Evolutionary conservation across 129 eudicot genomes (phyloP).

Genomic region (Chrysanthemum lavandulifolium): DNA sequence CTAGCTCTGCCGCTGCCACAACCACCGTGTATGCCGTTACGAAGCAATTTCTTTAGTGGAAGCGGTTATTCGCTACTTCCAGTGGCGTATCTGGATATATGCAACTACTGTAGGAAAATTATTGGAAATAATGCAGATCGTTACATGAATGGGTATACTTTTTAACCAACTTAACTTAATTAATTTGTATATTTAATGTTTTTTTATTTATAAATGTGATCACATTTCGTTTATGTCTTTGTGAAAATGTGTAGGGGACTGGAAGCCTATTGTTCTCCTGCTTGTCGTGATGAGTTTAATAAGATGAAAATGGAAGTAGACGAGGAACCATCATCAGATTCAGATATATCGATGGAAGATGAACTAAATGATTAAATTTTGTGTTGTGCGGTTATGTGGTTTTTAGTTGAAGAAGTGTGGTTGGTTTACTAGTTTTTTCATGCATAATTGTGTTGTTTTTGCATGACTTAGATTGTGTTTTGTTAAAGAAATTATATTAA

Average conservation of each 20-base stretch:
- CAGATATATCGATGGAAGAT: not conserved
- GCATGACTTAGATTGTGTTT: no score
- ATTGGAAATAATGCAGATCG: not conserved
- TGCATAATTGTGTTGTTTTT: no score
- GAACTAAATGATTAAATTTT: not conserved
- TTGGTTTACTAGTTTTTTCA: no score
- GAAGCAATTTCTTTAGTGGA: not conserved
- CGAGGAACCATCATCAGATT: not conserved
- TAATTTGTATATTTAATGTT: not conserved
- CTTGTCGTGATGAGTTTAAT: slow-evolving; percentile 14
- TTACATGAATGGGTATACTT: slow-evolving; percentile 22
- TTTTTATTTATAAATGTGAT: not conserved
- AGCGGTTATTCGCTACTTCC: not conserved
- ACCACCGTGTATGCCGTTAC: not conserved
- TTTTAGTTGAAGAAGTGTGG: no score
- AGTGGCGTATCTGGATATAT: not conserved
- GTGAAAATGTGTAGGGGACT: slow-evolving; percentile 1
- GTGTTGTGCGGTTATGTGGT: no score
- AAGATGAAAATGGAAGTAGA: not conserved
- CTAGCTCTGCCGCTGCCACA: not conserved
- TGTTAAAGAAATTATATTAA: no score
- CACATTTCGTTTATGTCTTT: not conserved
- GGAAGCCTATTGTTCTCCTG: slow-evolving; percentile 19
- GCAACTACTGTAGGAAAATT: slow-evolving; percentile 9
- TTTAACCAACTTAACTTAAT: no score